These are phyloP conservation scores for Xylariaceae sp. DNA, from an alignment of 2,329 filamentous ascomycete genomes.

Conservation along the genomic window DNA sequence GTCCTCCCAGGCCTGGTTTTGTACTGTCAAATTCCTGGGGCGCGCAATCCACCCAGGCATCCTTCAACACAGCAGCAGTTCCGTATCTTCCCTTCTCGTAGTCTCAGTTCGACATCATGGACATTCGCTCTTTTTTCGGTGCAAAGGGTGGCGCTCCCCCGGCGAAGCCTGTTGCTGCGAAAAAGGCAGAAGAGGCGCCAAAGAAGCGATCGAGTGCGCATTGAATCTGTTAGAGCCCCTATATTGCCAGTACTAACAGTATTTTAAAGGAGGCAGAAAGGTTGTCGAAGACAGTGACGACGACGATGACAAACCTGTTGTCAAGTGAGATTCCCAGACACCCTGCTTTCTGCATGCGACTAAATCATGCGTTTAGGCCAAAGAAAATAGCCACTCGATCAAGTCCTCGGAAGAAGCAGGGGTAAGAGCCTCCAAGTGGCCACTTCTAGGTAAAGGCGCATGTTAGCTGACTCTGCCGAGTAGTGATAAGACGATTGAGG, in stretches of 20 bases:
- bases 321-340: conserved; percentile 40
- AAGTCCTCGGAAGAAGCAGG: conserved; percentile 50
- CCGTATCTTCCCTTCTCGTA: background rate
- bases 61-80: background rate
- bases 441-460: background rate
- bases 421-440: conserved; percentile 34
- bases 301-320: conserved; percentile 57
- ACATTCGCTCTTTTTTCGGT: conserved; percentile 89
- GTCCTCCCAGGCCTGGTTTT: background rate
- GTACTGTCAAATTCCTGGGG: background rate
- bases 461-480: conserved; percentile 8
- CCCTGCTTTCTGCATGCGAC: conserved; percentile 1
- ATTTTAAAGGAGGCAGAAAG: conserved; percentile 50
- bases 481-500: conserved; percentile 41
- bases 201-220: conserved; percentile 43
- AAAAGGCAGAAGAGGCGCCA: conserved; percentile 42
- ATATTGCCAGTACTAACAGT: conserved; percentile 3
- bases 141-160: conserved; percentile 61
- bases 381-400: conserved; percentile 52
- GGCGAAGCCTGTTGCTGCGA: conserved; percentile 42
- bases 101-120: conserved; percentile 51
- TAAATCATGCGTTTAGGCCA: conserved; percentile 35
- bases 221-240: background rate
- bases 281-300: conserved; percentile 78
- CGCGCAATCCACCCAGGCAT: background rate